A percentile compares a stretch with the other conserved stretches of the same genome.
These are phyloP conservation scores for Nitzschia putrida DNA, from an alignment of 108 stramenopile species.

Conservation along the genomic window DNA sequence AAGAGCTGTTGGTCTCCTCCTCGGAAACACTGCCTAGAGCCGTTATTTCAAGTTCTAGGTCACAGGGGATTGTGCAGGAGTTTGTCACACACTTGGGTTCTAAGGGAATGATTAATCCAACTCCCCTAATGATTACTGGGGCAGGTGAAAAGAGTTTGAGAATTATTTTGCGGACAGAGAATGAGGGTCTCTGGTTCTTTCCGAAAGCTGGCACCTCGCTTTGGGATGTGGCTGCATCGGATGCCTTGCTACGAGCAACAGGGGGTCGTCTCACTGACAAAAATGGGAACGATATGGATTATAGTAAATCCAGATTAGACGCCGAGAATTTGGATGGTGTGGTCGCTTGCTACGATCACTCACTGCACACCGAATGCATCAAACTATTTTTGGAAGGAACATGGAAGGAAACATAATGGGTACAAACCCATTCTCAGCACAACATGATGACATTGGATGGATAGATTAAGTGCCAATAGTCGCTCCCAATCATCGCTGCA, in stretches of 20 bases:
- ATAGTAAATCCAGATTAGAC: conserved; percentile 46
- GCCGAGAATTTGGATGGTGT: conserved; percentile 58
- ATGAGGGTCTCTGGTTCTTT: conserved; percentile 67
- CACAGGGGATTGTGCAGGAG: conserved; percentile 49
- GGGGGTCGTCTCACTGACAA: conserved; percentile 62
- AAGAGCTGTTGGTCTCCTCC: background rate
- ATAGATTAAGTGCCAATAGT: too few species aligned
- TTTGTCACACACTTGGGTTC: conserved; percentile 47
- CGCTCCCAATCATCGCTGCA: too few species aligned
- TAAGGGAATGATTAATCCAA: conserved; percentile 44
- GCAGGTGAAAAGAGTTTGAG: conserved; percentile 63
- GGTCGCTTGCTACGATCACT: conserved; percentile 47
- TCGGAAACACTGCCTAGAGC: conserved; percentile 35
- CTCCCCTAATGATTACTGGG: conserved; percentile 46
- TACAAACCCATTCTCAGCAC: too few species aligned
- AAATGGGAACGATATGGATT: conserved; percentile 57
- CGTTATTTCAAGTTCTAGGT: conserved; percentile 53
- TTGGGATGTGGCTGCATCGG: conserved; percentile 70
- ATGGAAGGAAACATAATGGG: conserved; percentile 29
- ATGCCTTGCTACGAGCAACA: conserved; percentile 53
- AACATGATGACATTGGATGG: too few species aligned
- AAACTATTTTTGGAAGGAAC: conserved; percentile 44
- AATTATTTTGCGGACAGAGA: conserved; percentile 37
- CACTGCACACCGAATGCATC: conserved; percentile 51
- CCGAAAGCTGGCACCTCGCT: conserved; percentile 63